These are phyloP conservation scores for Mikania micrantha DNA, from an alignment of 129 eudicot genomes.

Conservation along the genomic window DNA sequence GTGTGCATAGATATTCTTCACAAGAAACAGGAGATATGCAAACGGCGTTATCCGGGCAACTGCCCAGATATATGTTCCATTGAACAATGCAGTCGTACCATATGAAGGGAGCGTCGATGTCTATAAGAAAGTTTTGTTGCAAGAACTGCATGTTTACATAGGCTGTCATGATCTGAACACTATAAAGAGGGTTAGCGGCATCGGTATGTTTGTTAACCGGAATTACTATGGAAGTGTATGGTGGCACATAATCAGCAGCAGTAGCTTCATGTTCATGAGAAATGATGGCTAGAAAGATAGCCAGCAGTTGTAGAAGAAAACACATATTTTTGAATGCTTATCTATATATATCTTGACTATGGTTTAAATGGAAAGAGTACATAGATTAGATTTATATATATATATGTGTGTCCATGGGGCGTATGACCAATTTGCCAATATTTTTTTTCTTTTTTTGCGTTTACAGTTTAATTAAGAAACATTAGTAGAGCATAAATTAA, in stretches of 20 bases:
- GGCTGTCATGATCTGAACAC: background rate
- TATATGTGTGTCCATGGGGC: too few species aligned
- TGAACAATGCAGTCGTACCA: conserved; percentile 18
- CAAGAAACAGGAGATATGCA: conserved; percentile 21
- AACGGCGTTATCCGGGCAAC: conserved; percentile 6
- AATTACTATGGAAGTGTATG: conserved; percentile 17
- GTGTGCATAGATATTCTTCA: conserved; percentile 20
- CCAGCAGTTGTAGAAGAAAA: background rate
- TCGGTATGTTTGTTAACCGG: conserved; percentile 19
- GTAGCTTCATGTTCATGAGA: conserved; percentile 1
- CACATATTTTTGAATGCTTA: conserved; percentile 3
- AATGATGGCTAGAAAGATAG: conserved; percentile 10
- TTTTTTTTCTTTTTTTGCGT: too few species aligned
- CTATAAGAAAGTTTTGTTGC: conserved; percentile 17
- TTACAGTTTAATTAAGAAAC: too few species aligned
- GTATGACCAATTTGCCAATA: too few species aligned
- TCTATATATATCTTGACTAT: background rate
- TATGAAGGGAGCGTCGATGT: conserved; percentile 22
- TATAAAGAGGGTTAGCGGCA: conserved; percentile 10
- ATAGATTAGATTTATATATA: too few species aligned
- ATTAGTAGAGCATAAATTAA: too few species aligned
- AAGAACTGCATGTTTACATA: too few species aligned
- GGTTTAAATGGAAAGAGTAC: too few species aligned
- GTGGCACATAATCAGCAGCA: conserved; percentile 7
- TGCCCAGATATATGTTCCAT: conserved; percentile 14